These are phyloP conservation scores for Suillus luteus DNA, from an alignment of 768 basidiomycete genomes.

Conservation along the genomic window DNA sequence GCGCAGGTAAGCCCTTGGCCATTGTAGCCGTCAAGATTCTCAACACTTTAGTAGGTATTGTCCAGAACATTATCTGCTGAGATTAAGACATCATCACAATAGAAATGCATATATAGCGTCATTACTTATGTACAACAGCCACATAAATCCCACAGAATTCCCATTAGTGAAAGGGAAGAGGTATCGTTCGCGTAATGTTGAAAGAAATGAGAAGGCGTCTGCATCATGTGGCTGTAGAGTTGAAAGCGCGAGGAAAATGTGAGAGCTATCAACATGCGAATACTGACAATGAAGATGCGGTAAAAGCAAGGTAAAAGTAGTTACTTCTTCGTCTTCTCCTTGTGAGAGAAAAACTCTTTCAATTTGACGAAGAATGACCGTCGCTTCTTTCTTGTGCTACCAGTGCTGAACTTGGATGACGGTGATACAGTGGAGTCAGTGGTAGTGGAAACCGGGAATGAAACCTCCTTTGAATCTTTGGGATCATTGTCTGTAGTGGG, in stretches of 20 bases:
- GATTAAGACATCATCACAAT: not conserved
- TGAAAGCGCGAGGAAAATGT: not conserved
- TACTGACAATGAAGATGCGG: not conserved
- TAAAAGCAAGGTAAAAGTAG: slow-evolving; percentile 15
- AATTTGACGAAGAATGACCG: slow-evolving; percentile 54
- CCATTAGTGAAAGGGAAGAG: slow-evolving; percentile 10
- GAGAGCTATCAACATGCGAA: not conserved
- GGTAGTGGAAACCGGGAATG: slow-evolving; percentile 21
- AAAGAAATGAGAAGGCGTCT: slow-evolving; percentile 15
- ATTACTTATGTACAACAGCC: slow-evolving; percentile 20
- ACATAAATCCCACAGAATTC: slow-evolving; percentile 16
- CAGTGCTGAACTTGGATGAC: slow-evolving; percentile 39
- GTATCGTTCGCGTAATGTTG: slow-evolving; percentile 23
- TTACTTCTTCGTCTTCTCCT: slow-evolving; percentile 44
- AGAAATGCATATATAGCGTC: slow-evolving; percentile 11
- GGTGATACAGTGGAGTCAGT: slow-evolving; percentile 25
- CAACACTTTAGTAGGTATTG: slow-evolving; percentile 40
- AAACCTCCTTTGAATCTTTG: slow-evolving; percentile 17
- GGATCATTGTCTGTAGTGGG: not conserved
- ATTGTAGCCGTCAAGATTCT: slow-evolving; percentile 3
- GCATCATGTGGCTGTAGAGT: slow-evolving; percentile 4
- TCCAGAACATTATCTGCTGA: slow-evolving; percentile 41
- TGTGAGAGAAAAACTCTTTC: slow-evolving; percentile 53
- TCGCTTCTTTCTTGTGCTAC: slow-evolving; percentile 50
- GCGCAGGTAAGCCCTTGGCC: slow-evolving; percentile 62